A percentile compares a stretch with the other conserved stretches of the same genome.
Evolutionary conservation across 2,329 filamentous ascomycete species (phyloP).

Genomic region (Leptographium lundbergii): DNA sequence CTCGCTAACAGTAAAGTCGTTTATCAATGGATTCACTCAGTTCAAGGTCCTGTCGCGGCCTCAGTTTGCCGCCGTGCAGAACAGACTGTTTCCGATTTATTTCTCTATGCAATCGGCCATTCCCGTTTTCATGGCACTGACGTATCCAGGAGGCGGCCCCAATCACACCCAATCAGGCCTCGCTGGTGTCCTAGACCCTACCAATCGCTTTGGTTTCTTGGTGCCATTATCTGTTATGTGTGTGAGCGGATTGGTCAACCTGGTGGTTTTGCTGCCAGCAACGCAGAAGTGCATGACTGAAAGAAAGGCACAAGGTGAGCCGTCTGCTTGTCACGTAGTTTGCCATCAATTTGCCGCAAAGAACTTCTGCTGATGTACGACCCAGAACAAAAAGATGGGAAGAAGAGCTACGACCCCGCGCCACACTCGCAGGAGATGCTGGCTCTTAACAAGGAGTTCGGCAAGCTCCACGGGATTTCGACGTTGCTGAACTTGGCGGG

Average conservation of each 20-base stretch:
- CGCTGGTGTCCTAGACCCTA: constrained; percentile 42
- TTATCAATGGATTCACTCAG: constrained; percentile 60
- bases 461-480: constrained; percentile 67
- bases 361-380: neutral
- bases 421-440: constrained; percentile 81
- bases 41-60: constrained; percentile 66
- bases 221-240: constrained; percentile 59
- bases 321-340: neutral
- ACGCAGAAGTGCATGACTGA: constrained; percentile 64
- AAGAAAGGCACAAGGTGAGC: constrained; percentile 65
- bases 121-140: constrained; percentile 61
- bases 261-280: constrained; percentile 58
- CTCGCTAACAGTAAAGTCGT: constrained; percentile 35
- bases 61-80: constrained; percentile 71
- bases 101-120: constrained; percentile 72
- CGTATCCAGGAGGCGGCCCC: constrained; percentile 53
- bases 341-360: neutral
- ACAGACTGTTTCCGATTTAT: constrained; percentile 74
- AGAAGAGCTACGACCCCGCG: constrained; percentile 66
- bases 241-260: constrained; percentile 57
- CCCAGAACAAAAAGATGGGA: constrained; percentile 72
- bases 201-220: constrained; percentile 52
- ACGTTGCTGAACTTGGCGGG: constrained; percentile 65
- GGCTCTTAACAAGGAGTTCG: constrained; percentile 66
- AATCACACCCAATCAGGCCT: constrained; percentile 26